Percentiles rank a stretch among this genome's conserved stretches.
phyloP scores from a whole-genome alignment of 306 rosid species.

The Delonix regia region DNA sequence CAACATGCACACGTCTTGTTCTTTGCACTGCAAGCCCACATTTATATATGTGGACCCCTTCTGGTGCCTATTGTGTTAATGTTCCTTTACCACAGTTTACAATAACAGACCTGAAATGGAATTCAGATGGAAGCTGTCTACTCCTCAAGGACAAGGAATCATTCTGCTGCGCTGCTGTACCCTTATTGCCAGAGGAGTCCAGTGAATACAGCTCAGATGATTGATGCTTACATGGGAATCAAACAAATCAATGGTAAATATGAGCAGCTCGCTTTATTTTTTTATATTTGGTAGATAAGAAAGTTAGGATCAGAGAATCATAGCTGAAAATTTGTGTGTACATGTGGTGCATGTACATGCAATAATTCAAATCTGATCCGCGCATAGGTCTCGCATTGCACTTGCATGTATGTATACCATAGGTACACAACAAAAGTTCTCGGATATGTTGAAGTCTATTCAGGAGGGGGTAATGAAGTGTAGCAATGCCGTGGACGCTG shows the following conservation, averaged over 20 bases:
- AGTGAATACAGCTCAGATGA: slow-evolving; percentile 92
- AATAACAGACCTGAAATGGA: slow-evolving; percentile 86
- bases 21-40: slow-evolving; percentile 87
- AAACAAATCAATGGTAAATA: slow-evolving; percentile 37
- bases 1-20: slow-evolving; percentile 75
- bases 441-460: not conserved
- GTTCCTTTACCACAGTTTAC: slow-evolving; percentile 69
- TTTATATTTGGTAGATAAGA: slow-evolving; percentile 19
- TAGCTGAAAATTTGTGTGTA: not conserved
- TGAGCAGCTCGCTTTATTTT: slow-evolving; percentile 1
- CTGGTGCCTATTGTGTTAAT: slow-evolving; percentile 84
- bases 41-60: slow-evolving; percentile 94
- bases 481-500: not conserved
- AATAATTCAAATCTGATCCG: not conserved
- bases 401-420: not conserved
- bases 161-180: slow-evolving; percentile 84
- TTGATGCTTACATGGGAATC: slow-evolving; percentile 32
- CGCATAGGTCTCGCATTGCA: not conserved
- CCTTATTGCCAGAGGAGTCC: slow-evolving; percentile 75
- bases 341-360: not conserved
- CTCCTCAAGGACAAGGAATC: slow-evolving; percentile 92
- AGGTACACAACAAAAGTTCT: not conserved
- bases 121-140: slow-evolving; percentile 91
- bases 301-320: slow-evolving; percentile 23
- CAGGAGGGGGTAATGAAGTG: no score